These are phyloP conservation scores for Zymoseptoria ardabiliae DNA, from an alignment of 2,329 filamentous ascomycete genomes.

Conservation along the genomic window DNA sequence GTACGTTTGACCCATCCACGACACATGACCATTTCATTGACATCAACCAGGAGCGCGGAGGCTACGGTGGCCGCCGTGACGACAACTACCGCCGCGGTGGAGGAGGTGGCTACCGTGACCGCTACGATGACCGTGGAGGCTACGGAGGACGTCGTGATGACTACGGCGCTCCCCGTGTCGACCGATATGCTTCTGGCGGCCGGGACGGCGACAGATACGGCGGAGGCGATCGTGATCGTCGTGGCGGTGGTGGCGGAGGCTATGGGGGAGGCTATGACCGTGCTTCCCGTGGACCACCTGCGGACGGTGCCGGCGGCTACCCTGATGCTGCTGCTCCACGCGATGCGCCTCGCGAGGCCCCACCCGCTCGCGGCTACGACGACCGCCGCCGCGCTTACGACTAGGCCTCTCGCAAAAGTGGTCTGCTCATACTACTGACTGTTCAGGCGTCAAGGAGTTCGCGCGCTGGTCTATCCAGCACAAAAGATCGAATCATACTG, in stretches of 20 bases:
- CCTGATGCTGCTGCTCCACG: slow-evolving; percentile 19
- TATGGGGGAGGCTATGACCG: slow-evolving; percentile 25
- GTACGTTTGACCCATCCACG: slow-evolving; percentile 16
- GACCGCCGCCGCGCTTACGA: slow-evolving; percentile 29
- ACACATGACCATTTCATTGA: slow-evolving; percentile 1
- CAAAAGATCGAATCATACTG: slow-evolving; percentile 17
- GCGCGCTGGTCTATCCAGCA: slow-evolving; percentile 9
- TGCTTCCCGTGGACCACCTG: slow-evolving; percentile 24
- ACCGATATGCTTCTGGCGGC: slow-evolving; percentile 38
- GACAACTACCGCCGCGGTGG: slow-evolving; percentile 42
- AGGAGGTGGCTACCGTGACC: slow-evolving; percentile 44
- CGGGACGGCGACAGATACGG: slow-evolving; percentile 31
- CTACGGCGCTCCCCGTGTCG: slow-evolving; percentile 40
- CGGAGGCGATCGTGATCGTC: slow-evolving; percentile 17
- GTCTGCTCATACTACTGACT: slow-evolving; percentile 18
- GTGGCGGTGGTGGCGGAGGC: slow-evolving; percentile 24
- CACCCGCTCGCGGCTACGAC: slow-evolving; percentile 28
- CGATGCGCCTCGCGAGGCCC: slow-evolving; percentile 21
- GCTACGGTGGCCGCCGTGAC: slow-evolving; percentile 39
- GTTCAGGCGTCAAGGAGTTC: slow-evolving; percentile 17
- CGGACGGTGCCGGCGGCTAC: slow-evolving; percentile 19
- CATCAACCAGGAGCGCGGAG: slow-evolving; percentile 27
- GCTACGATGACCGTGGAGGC: slow-evolving; percentile 58
- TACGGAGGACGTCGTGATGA: slow-evolving; percentile 49
- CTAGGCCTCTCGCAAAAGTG: slow-evolving; percentile 19